phyloP scores from a whole-genome alignment of 345 rosid species.

The Mangifera indica region DNA sequence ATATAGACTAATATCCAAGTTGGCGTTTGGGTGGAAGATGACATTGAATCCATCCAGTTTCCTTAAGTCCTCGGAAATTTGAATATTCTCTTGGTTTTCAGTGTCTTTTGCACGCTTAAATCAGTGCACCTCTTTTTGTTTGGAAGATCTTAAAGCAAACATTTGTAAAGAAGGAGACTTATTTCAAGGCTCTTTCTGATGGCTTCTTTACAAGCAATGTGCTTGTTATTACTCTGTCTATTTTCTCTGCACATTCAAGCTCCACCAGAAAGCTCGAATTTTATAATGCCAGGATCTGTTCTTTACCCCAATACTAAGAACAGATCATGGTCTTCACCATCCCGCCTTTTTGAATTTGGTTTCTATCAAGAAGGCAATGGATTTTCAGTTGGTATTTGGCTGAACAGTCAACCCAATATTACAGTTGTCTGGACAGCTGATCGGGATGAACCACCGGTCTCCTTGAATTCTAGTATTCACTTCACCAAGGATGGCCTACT shows the following conservation, averaged over 20 bases:
- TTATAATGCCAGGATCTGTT: background rate
- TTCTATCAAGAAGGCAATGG: conserved; percentile 25
- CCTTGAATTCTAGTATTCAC: background rate
- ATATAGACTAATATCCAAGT: too few relatives aligned
- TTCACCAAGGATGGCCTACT: background rate
- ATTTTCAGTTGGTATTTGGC: conserved; percentile 27
- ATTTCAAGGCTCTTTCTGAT: background rate
- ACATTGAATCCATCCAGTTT: too few relatives aligned
- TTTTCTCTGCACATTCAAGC: background rate
- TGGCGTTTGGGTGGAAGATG: too few relatives aligned
- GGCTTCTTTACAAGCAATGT: background rate
- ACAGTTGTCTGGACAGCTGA: background rate
- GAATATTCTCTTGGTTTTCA: too few relatives aligned
- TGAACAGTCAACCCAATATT: background rate
- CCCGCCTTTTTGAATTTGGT: conserved; percentile 15
- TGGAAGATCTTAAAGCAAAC: background rate
- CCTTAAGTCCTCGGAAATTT: too few relatives aligned
- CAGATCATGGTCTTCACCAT: background rate
- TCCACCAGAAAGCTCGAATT: background rate
- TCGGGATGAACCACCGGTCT: background rate
- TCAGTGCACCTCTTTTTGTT: too few relatives aligned
- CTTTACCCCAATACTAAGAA: background rate
- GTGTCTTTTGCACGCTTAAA: too few relatives aligned
- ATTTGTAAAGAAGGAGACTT: too few relatives aligned
- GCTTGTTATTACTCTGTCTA: background rate